Evolutionary conservation across 805 yeast species (phyloP), one percentile per base, ranked within the genome.

Genomic region (Alloascoidea africana): DNA sequence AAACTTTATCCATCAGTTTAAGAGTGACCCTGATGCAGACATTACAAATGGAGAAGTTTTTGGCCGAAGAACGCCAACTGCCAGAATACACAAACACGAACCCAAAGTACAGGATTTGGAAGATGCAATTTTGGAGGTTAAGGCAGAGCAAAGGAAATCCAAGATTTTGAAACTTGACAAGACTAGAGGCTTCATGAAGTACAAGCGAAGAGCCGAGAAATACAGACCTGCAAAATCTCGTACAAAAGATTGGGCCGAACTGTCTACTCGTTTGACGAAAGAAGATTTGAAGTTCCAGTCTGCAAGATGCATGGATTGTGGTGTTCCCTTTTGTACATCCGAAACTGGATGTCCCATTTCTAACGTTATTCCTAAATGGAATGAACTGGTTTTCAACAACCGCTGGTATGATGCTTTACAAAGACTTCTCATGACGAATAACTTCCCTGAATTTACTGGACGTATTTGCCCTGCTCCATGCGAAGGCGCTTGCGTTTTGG

Each of bases 401-500:
- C 76, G 89, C 55, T 89, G 97, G 97, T 75, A 67, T 52, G 87
- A 85, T 50, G 98, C 98, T 14, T 68, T 86, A 51, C 89, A 86
- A 56, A 72, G 95, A 49, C 69, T 89, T 56, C 62, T 83, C 55
- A 89, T 86, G 87, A 91, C 98, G 43, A 89, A 89, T 66, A 89
- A 91, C 63, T 89, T 91, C 81, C 97, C 97, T 16, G 97, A 91
- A 63, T 89, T 91, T 54, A 89, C 97, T 42, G 95, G 96, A 43
- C 76, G 96, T 62, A 89, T 89, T 45, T 89, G 98, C 63, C 98
- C 98, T 16, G 97, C 97, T 43, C 98, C 98, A 45, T 89, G 98
- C 66, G 94, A 87, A 60, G 96, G 96, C 50, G 95, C 97, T 2
- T 81, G 93, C 62, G 89, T 85, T 23, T 68, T 91, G 51, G 95